Percentiles rank a stretch among this genome's conserved stretches.
Conservation (phyloP, 129 eudicot species). For the Tagetes patula region DNA sequence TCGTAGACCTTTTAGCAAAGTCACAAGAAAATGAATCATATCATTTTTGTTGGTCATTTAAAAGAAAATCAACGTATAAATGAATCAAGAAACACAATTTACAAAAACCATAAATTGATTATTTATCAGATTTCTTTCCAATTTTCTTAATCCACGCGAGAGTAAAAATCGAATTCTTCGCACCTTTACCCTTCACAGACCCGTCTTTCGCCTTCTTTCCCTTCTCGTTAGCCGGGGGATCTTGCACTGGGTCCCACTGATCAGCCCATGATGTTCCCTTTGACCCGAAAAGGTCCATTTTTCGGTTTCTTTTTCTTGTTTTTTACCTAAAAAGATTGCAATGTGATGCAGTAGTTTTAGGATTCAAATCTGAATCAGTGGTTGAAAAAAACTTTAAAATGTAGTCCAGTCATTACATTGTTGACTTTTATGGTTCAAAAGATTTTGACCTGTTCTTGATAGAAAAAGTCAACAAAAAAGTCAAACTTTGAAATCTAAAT, state of each 20-base stretch:
- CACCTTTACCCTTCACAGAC: slow-evolving; percentile 31
- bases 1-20: no score
- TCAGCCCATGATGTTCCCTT: slow-evolving; percentile 67
- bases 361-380: slow-evolving; percentile 18
- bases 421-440: slow-evolving; percentile 17
- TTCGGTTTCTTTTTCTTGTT: slow-evolving; percentile 12
- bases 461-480: slow-evolving; percentile 21
- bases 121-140: slow-evolving; percentile 44
- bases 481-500: slow-evolving; percentile 31
- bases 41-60: neutral
- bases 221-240: slow-evolving; percentile 32
- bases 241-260: slow-evolving; percentile 61
- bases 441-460: slow-evolving; percentile 25
- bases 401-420: slow-evolving; percentile 22
- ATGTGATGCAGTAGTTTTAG: slow-evolving; percentile 17
- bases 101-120: slow-evolving; percentile 17
- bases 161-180: slow-evolving; percentile 35
- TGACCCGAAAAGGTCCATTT: slow-evolving; percentile 50
- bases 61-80: slow-evolving; percentile 9
- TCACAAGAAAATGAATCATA: neutral
- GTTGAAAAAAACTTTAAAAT: slow-evolving; percentile 3
- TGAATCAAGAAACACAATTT: slow-evolving; percentile 3
- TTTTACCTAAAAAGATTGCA: slow-evolving; percentile 20
- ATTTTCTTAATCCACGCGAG: slow-evolving; percentile 43
- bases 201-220: slow-evolving; percentile 24